phyloP scores from a whole-genome alignment of 495 filamentous ascomycete genomes.

The Pyrenula aspistea region DNA sequence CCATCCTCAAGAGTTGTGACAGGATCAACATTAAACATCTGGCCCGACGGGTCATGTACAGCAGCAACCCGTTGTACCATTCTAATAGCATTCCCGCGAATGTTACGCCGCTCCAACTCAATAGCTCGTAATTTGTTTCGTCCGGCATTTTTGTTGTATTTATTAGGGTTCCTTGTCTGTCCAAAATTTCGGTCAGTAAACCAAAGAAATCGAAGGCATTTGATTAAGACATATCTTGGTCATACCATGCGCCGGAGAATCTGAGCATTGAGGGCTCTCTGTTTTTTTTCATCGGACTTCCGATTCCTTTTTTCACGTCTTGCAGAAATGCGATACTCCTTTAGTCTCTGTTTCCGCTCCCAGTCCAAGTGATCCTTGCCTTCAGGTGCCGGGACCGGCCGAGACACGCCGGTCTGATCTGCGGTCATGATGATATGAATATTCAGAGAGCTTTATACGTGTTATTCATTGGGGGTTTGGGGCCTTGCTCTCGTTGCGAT shows the following conservation, averaged over 20 bases:
- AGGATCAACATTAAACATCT: slow-evolving; percentile 21
- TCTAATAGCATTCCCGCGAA: slow-evolving; percentile 15
- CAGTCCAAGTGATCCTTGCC: slow-evolving; percentile 11
- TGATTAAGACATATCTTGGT: neutral
- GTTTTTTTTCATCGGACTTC: slow-evolving; percentile 24
- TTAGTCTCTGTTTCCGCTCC: slow-evolving; percentile 19
- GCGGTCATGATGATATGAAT: neutral
- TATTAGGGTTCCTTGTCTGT: slow-evolving; percentile 21
- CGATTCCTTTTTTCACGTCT: slow-evolving; percentile 22
- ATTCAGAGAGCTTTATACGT: no score
- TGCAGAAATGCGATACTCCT: slow-evolving; percentile 19
- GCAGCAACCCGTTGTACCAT: slow-evolving; percentile 18
- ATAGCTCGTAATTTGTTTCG: slow-evolving; percentile 19
- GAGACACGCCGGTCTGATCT: neutral
- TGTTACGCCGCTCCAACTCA: slow-evolving; percentile 15
- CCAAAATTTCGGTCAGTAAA: neutral
- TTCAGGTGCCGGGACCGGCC: neutral
- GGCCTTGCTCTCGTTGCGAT: no score
- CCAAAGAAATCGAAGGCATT: neutral
- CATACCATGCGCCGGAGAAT: slow-evolving; percentile 19
- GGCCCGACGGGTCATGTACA: slow-evolving; percentile 17
- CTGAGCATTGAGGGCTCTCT: slow-evolving; percentile 21
- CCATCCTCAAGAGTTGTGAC: slow-evolving; percentile 17
- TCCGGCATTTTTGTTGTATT: slow-evolving; percentile 24
- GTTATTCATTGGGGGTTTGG: no score